Evolutionary conservation across 2,329 filamentous ascomycete genomes (phyloP).

Genomic region (Teratosphaeria destructans): DNA sequence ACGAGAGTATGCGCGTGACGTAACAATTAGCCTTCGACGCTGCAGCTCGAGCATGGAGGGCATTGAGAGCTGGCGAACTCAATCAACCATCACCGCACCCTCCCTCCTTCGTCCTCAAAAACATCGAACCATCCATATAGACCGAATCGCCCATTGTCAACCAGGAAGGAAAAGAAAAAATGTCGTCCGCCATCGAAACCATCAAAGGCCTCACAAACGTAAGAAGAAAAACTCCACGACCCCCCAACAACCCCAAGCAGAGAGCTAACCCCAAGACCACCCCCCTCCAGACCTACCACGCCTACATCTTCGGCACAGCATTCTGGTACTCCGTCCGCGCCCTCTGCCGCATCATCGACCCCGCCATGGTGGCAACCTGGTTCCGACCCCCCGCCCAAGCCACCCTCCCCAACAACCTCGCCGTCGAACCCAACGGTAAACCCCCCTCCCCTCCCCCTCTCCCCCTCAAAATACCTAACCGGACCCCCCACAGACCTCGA

Average conservation of each 20-base stretch:
- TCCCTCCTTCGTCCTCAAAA: not conserved
- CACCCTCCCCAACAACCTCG: not conserved
- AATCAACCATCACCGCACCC: not conserved
- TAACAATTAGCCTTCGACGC: not conserved
- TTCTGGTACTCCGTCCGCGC: slow-evolving; percentile 28
- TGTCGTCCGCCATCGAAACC: slow-evolving; percentile 2
- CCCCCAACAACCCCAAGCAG: not conserved
- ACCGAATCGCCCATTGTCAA: no score
- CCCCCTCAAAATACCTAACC: no score
- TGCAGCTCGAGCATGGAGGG: not conserved
- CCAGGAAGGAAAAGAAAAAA: not conserved
- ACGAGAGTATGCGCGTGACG: not conserved
- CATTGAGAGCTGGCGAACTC: not conserved
- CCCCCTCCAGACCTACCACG: slow-evolving; percentile 12
- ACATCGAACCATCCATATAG: no score
- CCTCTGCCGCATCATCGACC: slow-evolving; percentile 23
- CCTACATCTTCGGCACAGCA: slow-evolving; percentile 20
- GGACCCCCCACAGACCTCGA: slow-evolving; percentile 22
- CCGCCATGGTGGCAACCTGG: slow-evolving; percentile 24
- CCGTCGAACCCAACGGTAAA: slow-evolving; percentile 5
- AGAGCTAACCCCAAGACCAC: not conserved
- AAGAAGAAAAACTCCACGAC: not conserved
- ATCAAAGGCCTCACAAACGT: slow-evolving; percentile 8
- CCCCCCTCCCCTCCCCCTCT: not conserved
- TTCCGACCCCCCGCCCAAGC: slow-evolving; percentile 14